Conservation (phyloP, 768 basidiomycete species). For the Suillus tomentosus region DNA sequence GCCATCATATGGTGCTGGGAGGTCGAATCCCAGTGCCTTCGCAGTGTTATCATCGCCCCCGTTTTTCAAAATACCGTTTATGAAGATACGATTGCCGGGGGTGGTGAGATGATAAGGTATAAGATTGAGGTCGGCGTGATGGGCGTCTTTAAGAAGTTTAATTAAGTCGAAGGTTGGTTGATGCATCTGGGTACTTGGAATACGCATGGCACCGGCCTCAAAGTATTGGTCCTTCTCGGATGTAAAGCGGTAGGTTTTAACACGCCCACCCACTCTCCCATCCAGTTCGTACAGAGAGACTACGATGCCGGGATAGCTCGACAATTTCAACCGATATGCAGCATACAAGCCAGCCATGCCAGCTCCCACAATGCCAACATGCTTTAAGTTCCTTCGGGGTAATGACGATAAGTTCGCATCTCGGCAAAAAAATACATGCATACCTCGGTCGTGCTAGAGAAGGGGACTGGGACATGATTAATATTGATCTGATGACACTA, state of each 20-base stretch:
- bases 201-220: slow-evolving; percentile 22
- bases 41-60: slow-evolving; percentile 5
- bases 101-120: slow-evolving; percentile 11
- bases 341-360: slow-evolving; percentile 11
- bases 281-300: slow-evolving; percentile 9
- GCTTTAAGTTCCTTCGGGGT: background rate
- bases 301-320: background rate
- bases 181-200: slow-evolving; percentile 17
- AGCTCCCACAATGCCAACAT: slow-evolving; percentile 9
- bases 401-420: background rate
- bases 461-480: background rate
- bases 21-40: slow-evolving; percentile 4
- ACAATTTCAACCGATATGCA: slow-evolving; percentile 10
- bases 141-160: slow-evolving; percentile 11
- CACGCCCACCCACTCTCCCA: slow-evolving; percentile 18
- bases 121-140: slow-evolving; percentile 9
- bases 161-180: slow-evolving; percentile 10
- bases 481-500: background rate
- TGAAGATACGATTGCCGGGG: slow-evolving; percentile 4
- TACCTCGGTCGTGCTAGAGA: background rate
- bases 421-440: background rate
- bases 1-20: background rate
- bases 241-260: slow-evolving; percentile 18
- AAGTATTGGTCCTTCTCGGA: slow-evolving; percentile 20
- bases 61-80: slow-evolving; percentile 11